Evolutionary conservation across 2,329 filamentous ascomycete species (phyloP).

Genomic region (Apiospora sp.): DNA sequence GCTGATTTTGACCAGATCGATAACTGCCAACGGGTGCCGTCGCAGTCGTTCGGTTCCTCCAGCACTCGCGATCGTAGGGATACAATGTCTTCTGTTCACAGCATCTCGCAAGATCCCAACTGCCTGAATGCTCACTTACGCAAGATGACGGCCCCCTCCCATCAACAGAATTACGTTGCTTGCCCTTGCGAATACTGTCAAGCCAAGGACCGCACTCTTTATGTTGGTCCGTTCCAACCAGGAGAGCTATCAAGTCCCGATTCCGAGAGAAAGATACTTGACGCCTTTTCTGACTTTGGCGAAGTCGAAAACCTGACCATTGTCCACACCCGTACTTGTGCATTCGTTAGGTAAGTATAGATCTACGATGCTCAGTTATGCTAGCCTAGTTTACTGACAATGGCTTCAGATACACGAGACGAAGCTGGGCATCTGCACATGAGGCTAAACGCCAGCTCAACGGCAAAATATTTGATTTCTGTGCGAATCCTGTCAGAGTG

Average conservation of each 20-base stretch:
- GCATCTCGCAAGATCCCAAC: not conserved
- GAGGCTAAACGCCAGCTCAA: not conserved
- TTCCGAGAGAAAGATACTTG: not conserved
- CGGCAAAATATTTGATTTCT: constrained; percentile 18
- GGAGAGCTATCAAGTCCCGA: not conserved
- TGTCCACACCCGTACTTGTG: not conserved
- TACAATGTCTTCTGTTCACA: not conserved
- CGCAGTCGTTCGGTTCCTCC: not conserved
- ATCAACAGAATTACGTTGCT: not conserved
- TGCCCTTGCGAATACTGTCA: constrained; percentile 23
- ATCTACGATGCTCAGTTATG: not conserved
- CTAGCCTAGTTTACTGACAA: not conserved
- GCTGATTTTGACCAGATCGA: not conserved
- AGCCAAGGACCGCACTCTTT: constrained; percentile 21
- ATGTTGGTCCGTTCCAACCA: not conserved
- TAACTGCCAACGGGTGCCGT: not conserved
- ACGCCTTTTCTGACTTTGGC: constrained; percentile 4
- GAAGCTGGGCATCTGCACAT: not conserved
- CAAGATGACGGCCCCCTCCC: not conserved
- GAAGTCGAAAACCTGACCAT: not conserved
- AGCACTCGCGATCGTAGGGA: constrained; percentile 1
- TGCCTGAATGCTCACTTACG: not conserved
- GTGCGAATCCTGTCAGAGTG: not conserved
- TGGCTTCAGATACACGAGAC: not conserved
- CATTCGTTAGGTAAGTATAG: not conserved